Base-by-base conservation (phyloP, 768 basidiomycete genomes). In the Suillus variegatus region DNA sequence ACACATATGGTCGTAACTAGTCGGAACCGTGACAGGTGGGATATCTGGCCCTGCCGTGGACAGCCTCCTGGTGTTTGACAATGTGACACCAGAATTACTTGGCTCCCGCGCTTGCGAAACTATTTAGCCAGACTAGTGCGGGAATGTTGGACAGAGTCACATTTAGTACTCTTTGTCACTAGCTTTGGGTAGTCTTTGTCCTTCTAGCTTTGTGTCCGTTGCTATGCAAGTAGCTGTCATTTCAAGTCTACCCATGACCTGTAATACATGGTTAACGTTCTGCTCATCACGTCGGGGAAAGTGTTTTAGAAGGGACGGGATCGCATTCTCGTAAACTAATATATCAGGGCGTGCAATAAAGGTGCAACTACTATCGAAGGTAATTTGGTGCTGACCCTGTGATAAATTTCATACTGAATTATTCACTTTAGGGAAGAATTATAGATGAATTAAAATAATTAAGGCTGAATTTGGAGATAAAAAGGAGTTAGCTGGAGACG, bases 401-500 rank as follows among this genome's bases (percentile, higher is more conserved):
- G 8, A 25, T 28, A 25, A 36, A 20, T 55, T 55, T 55, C 12
- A 20, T 61, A 43, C 6, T 16, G 32, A 52, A 36, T 25, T 36
- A 43, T n/a, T 63, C 58, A 60, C 68, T 66, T 71, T 1, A 64
- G 66, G 54, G 13, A 7, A 9, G 60, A 71, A 74, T 68, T 68
- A 32, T n/a, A 71, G 20, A 69, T 67, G 71, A 73, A 68, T 60
- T 62, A 64, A 41, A 46, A 70, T 20, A 63, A 70, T 72, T 72
- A 52, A 44, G 67, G 57, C 70, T 52, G 41, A 72, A 69, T 65
- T 61, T 60, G 57, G 54, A 46, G 41, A 58, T 72, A 76, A 75
- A 71, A 75, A 73, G 73, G 75, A 73, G 70, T 73, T 72, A 70
- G 75, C 80, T 81, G 82, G 81, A 81, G 83, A 82, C 81, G 85